Conservation (phyloP, 805 yeast species). For the Metschnikowia arizonensis region DNA sequence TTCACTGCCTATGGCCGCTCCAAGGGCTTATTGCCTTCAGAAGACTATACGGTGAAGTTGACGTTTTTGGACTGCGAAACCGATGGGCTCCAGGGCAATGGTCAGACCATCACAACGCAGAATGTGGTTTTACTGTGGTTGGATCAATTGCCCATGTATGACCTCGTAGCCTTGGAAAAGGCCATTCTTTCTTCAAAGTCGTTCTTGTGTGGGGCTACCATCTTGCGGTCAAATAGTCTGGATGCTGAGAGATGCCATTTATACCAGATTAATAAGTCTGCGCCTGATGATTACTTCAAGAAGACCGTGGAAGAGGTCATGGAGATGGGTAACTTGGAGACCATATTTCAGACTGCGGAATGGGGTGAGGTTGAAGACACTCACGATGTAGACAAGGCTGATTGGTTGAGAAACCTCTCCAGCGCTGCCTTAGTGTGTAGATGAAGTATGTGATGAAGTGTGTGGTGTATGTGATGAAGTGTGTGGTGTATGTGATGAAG, state of each 20-base stretch:
- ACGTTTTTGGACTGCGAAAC: slow-evolving; percentile 72
- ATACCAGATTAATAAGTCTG: slow-evolving; percentile 35
- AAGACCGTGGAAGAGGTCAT: slow-evolving; percentile 66
- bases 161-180: slow-evolving; percentile 83
- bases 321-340: slow-evolving; percentile 74
- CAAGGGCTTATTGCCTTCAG: slow-evolving; percentile 22
- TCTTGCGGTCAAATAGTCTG: slow-evolving; percentile 48
- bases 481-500: too few relatives aligned
- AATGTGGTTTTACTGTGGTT: slow-evolving; percentile 64
- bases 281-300: slow-evolving; percentile 30
- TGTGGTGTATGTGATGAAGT: too few relatives aligned
- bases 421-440: slow-evolving; percentile 57
- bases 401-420: slow-evolving; percentile 75
- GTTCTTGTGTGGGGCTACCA: slow-evolving; percentile 71
- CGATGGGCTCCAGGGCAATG: slow-evolving; percentile 77
- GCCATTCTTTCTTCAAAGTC: slow-evolving; percentile 86
- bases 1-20: slow-evolving; percentile 41
- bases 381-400: slow-evolving; percentile 94
- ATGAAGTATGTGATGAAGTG: slow-evolving; percentile 6
- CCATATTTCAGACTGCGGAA: slow-evolving; percentile 73
- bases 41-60: slow-evolving; percentile 37
- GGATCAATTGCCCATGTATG: slow-evolving; percentile 60
- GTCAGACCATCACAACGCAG: slow-evolving; percentile 58
- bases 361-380: slow-evolving; percentile 99
- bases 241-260: slow-evolving; percentile 20